Percentiles rank a stretch among this genome's conserved stretches.
Evolutionary conservation across 345 rosid genomes (phyloP).

Genomic region (Dovyalis caffra): DNA sequence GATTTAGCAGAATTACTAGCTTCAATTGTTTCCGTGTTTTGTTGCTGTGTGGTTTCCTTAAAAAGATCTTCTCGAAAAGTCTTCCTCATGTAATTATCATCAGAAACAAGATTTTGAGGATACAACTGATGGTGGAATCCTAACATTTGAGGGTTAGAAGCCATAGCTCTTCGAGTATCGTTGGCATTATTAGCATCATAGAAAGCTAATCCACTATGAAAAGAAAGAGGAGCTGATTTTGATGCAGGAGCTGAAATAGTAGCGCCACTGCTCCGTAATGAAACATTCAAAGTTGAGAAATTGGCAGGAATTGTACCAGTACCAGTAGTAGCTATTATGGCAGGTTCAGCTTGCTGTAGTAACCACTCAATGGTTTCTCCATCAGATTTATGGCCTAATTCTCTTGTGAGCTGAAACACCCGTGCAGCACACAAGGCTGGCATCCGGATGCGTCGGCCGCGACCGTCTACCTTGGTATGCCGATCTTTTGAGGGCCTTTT

Average conservation of each 20-base stretch:
- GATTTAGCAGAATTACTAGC: constrained; percentile 24
- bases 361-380: constrained; percentile 91
- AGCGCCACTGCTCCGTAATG: constrained; percentile 62
- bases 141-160: constrained; percentile 36
- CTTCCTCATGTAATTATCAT: constrained; percentile 40
- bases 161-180: constrained; percentile 30
- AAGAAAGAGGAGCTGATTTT: constrained; percentile 53
- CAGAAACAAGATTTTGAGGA: constrained; percentile 31
- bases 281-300: constrained; percentile 69
- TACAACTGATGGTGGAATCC: constrained; percentile 65
- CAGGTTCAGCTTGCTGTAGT: constrained; percentile 76
- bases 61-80: constrained; percentile 66
- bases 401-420: constrained; percentile 75
- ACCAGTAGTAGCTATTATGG: constrained; percentile 71
- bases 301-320: constrained; percentile 90
- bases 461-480: constrained; percentile 84
- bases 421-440: constrained; percentile 84
- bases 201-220: constrained; percentile 53
- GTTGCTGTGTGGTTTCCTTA: constrained; percentile 40
- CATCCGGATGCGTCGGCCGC: constrained; percentile 85
- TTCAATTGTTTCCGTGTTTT: constrained; percentile 13
- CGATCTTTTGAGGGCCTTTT: constrained; percentile 73
- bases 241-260: constrained; percentile 55
- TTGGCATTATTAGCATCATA: constrained; percentile 26
- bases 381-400: constrained; percentile 76